Base-by-base conservation (phyloP, 768 basidiomycete species). In the Lyophyllum atratum region DNA sequence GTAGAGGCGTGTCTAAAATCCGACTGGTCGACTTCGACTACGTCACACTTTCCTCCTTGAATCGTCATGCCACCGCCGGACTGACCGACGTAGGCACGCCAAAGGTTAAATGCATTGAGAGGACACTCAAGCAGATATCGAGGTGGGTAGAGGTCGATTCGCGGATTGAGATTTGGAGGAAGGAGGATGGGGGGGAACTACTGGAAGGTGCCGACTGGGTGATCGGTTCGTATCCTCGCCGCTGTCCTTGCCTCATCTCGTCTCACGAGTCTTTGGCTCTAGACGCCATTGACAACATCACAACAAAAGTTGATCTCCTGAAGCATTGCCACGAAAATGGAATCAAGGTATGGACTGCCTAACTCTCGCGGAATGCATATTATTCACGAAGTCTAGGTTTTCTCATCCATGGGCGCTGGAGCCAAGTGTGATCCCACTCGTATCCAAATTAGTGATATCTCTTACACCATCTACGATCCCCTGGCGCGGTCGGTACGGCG, bases 201-300 rank as follows among this genome's bases (percentile, higher is more conserved):
- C 76, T 99, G 0, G 86, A 87, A 33, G 95, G 86, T 24, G 90
- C 87, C 1, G 94, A 98, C 66, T 99, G 95, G 92, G 96, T 98
- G 21, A 83, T 99, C 61, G 92, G 91, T 91, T 29, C 15, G 33
- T 29, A n/a, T 7, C 6, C 31, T 48, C 4, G 42, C 47, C 31
- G 52, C 29, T 42, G 0, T 43, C 46, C 26, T 43, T 12, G n/a
- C 11, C 25, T 22, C n/a, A n/a, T n/a, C 52, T 10, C 12, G 31
- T 1, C 54, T 31, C 51, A 54, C 22, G 40, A 44, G 42, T 66
- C 57, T 54, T 40, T 28, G n/a, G 48, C 39, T 52, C 5, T 64
- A 85, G 96, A 99, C 71, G 95, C 95, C 5, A 99, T 98, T 57
- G 96, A 98, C 73, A 98, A 99, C 67, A 96, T 98, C 59, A 84